A percentile compares a stretch with the other conserved stretches of the same genome.
Evolutionary conservation across 1,284 basidiomycete genomes (phyloP).

Genomic region (Veloporphyrellus conicus): DNA sequence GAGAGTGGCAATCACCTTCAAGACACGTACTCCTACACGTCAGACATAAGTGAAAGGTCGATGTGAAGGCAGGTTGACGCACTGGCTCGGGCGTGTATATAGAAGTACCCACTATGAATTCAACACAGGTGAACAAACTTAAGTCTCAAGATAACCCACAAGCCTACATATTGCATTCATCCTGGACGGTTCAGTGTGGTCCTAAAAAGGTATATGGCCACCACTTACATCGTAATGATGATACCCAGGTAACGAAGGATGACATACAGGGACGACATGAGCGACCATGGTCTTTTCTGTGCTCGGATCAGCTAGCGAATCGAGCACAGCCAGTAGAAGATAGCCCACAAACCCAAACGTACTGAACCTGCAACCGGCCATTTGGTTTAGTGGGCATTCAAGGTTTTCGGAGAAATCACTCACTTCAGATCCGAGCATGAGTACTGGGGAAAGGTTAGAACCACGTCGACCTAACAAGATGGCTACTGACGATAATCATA

Average conservation of each 20-base stretch:
- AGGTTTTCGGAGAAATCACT: neutral
- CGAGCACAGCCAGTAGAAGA: neutral
- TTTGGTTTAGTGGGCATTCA: neutral
- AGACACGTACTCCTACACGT: conserved; percentile 3
- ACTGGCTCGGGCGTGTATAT: conserved; percentile 1
- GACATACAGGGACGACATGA: conserved; percentile 9
- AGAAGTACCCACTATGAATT: neutral
- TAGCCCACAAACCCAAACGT: conserved; percentile 4
- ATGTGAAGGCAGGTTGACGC: neutral
- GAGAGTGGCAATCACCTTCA: neutral
- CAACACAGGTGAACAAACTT: neutral
- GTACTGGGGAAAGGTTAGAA: neutral
- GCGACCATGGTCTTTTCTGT: conserved; percentile 6
- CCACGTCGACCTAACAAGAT: neutral
- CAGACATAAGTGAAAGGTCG: neutral
- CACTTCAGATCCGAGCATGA: conserved; percentile 4
- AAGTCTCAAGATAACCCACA: neutral
- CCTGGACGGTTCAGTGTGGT: neutral
- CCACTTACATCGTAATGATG: conserved; percentile 5
- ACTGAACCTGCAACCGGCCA: neutral
- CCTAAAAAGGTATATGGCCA: neutral
- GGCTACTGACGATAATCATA: conserved; percentile 6
- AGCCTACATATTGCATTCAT: conserved; percentile 1
- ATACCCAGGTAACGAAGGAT: conserved; percentile 7
- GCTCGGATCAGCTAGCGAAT: neutral